Conservation (phyloP, 148 eudicot genomes). For the Polygonum aviculare region DNA sequence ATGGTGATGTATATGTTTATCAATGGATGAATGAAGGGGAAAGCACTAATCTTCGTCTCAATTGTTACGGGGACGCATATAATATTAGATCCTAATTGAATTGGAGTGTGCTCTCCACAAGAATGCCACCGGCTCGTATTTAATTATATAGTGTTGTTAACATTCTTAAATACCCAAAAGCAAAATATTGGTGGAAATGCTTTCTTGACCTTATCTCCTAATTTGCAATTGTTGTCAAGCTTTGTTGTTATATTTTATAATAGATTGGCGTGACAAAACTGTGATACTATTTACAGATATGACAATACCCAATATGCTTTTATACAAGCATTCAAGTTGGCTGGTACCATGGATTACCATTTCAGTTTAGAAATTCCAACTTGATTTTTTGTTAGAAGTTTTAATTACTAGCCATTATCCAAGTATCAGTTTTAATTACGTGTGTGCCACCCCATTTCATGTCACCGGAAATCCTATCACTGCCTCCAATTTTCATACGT, state of each 20-base stretch:
- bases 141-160: not conserved
- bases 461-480: no score
- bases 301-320: not conserved
- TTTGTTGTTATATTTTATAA: not conserved
- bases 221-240: not conserved
- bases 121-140: not conserved
- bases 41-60: not conserved
- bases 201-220: constrained; percentile 5
- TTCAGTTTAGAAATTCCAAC: not conserved
- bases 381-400: not conserved
- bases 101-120: constrained; percentile 11
- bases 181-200: constrained; percentile 1
- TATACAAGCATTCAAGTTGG: not conserved
- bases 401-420: no score
- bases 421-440: no score
- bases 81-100: not conserved
- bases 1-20: not conserved
- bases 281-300: not conserved
- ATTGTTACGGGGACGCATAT: not conserved
- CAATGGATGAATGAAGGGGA: constrained; percentile 7
- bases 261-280: not conserved
- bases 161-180: not conserved
- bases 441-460: no score
- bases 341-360: not conserved
- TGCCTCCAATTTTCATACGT: no score